Evolutionary conservation across 2,329 filamentous ascomycete species (phyloP).

Genomic region (Grosmannia clavigera): DNA sequence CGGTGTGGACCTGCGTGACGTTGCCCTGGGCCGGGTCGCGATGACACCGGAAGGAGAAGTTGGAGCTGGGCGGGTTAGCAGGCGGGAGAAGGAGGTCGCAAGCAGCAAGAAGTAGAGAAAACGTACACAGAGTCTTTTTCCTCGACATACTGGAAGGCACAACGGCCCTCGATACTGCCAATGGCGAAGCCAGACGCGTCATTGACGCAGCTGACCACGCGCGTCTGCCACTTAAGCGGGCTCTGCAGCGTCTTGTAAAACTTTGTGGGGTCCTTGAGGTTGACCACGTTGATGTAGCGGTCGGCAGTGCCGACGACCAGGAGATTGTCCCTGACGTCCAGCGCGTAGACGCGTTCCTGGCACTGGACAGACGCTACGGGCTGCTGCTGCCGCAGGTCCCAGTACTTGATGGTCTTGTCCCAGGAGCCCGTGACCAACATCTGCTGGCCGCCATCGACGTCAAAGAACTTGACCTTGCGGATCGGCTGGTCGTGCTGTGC

Average conservation of each 20-base stretch:
- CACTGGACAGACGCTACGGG: conserved; percentile 53
- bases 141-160: conserved; percentile 96
- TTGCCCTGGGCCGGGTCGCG: conserved; percentile 67
- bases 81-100: not conserved
- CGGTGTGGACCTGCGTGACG: conserved; percentile 78
- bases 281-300: conserved; percentile 89
- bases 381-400: conserved; percentile 60
- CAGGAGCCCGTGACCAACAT: conserved; percentile 88
- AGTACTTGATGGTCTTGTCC: conserved; percentile 87
- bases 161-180: conserved; percentile 91
- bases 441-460: conserved; percentile 54
- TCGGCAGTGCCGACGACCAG: conserved; percentile 90
- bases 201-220: conserved; percentile 87
- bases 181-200: conserved; percentile 89
- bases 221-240: conserved; percentile 95
- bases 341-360: conserved; percentile 75
- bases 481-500: conserved; percentile 79
- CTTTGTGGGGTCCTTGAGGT: conserved; percentile 74
- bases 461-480: conserved; percentile 65
- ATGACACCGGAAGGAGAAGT: conserved; percentile 99
- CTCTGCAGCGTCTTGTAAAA: conserved; percentile 96
- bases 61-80: conserved; percentile 41
- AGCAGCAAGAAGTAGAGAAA: not conserved
- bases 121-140: conserved; percentile 72
- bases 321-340: conserved; percentile 82